Evolutionary conservation across 1,284 basidiomycete genomes (phyloP).

Genomic region (Phellopilus nigrolimitatus): DNA sequence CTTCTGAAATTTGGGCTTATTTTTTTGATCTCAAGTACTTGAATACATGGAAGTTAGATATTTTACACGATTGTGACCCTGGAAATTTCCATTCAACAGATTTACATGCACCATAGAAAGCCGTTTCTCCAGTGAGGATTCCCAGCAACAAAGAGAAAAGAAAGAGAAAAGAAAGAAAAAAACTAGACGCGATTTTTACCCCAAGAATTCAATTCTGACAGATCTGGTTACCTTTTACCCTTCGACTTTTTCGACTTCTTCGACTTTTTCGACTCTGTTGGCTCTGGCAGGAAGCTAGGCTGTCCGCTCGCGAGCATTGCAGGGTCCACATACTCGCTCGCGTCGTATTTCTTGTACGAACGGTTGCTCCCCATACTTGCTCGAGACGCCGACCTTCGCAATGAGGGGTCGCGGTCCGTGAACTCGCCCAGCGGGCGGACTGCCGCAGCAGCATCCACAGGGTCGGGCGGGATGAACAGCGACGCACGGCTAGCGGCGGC

Average conservation of each 20-base stretch:
- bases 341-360: constrained; percentile 29
- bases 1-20: too few relatives aligned
- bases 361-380: constrained; percentile 27
- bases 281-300: constrained; percentile 9
- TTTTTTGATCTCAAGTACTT: too few relatives aligned
- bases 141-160: too few relatives aligned
- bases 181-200: too few relatives aligned
- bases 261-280: background rate
- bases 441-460: constrained; percentile 1
- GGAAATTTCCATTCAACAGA: too few relatives aligned
- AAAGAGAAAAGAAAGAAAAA: too few relatives aligned
- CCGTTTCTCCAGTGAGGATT: too few relatives aligned
- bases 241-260: background rate
- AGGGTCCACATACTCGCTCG: constrained; percentile 28
- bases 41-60: too few relatives aligned
- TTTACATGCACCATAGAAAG: too few relatives aligned
- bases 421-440: constrained; percentile 1
- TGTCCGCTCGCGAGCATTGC: constrained; percentile 30
- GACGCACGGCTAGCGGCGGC: constrained; percentile 7
- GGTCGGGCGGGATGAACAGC: constrained; percentile 4
- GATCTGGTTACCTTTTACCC: too few relatives aligned
- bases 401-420: background rate
- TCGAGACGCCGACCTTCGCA: constrained; percentile 25
- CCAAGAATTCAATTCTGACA: too few relatives aligned
- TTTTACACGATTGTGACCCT: too few relatives aligned